Base-by-base conservation (phyloP, 148 eudicot genomes). In the Silene uniflora region DNA sequence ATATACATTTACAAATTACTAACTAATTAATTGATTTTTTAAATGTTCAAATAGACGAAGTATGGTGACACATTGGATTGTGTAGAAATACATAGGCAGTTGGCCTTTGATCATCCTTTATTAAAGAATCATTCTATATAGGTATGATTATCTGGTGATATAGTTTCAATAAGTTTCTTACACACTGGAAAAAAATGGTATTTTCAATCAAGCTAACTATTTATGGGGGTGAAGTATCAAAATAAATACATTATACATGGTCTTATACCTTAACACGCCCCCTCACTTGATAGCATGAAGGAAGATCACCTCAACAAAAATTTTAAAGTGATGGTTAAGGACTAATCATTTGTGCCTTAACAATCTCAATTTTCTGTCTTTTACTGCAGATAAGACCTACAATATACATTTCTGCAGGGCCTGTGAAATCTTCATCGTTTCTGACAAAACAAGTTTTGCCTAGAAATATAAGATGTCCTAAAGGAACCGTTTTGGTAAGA, bases 81-180 rank as follows among this genome's bases (percentile, higher is more conserved):
- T 25, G 77, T 79, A 52, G 77, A 79, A 0, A 79, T 79, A 18
- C 46, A 61, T 25, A 79, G 73, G 62, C 82, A 79, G 69, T 42
- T 61, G 1, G 77, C 77, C 7, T 74, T 79, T 27, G 69, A 74
- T 68, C 67, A 74, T 74, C 82, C 82, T 7, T 27, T 74, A 32
- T 77, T 79, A n/a, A 79, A 27, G 68, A 79, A 79, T 68, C 82
- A 79, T 62, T 46, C 73, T 44, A 73, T 79, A 25, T 69, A 79
- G 77, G 82, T 74, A 0, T 18, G 73, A 58, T 0, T 17, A 0
- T 39, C 10, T 3, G 44, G 9, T 39, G 44, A 39, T 6, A 39
- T 39, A 39, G 3, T 24, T 55, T 58, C 6, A 24, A 7, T 60
- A 6, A 10, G 7, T 19, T 59, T 59, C 23, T 7, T 18, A 59